Conservation (phyloP, 208 protist species). For the Porcisia hertigi region DNA sequence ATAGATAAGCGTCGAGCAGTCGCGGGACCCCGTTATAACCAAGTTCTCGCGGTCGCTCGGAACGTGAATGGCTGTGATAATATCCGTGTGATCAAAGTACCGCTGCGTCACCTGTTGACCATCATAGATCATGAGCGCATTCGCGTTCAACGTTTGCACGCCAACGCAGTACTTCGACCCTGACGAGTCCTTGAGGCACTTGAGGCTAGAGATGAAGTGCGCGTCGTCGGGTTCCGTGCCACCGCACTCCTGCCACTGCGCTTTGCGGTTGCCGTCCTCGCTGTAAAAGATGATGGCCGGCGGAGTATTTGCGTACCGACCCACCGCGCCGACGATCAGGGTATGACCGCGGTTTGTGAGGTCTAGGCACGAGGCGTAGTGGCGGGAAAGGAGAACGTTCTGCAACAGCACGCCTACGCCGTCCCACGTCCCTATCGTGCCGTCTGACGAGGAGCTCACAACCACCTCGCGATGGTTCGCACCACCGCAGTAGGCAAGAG, state of each 20-base stretch:
- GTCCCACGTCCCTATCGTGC: conserved; percentile 87
- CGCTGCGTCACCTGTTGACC: conserved; percentile 59
- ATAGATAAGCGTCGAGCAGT: conserved; percentile 82
- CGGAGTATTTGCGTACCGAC: conserved; percentile 39
- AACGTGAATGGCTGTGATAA: conserved; percentile 80
- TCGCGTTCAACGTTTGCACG: conserved; percentile 37
- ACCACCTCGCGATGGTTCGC: conserved; percentile 62
- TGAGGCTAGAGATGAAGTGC: conserved; percentile 76
- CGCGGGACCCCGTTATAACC: conserved; percentile 83
- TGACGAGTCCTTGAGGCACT: conserved; percentile 41
- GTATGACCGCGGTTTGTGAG: conserved; percentile 70
- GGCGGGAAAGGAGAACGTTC: conserved; percentile 75
- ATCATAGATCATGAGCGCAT: conserved; percentile 73
- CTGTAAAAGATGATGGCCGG: conserved; percentile 84
- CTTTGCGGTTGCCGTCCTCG: conserved; percentile 50
- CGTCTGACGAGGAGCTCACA: conserved; percentile 83
- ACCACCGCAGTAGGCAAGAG: conserved; percentile 69
- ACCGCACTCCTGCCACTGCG: conserved; percentile 77
- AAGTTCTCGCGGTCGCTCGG: conserved; percentile 63
- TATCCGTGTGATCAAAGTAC: conserved; percentile 82
- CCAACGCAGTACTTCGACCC: conserved; percentile 65
- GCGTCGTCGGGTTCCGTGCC: conserved; percentile 73
- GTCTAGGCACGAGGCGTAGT: conserved; percentile 87
- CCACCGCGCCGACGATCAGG: conserved; percentile 77
- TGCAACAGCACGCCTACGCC: conserved; percentile 58